A percentile compares a stretch with the other conserved stretches of the same genome.
phyloP scores from a whole-genome alignment of 805 yeast genomes.

The Metschnikowia gelsemii region DNA sequence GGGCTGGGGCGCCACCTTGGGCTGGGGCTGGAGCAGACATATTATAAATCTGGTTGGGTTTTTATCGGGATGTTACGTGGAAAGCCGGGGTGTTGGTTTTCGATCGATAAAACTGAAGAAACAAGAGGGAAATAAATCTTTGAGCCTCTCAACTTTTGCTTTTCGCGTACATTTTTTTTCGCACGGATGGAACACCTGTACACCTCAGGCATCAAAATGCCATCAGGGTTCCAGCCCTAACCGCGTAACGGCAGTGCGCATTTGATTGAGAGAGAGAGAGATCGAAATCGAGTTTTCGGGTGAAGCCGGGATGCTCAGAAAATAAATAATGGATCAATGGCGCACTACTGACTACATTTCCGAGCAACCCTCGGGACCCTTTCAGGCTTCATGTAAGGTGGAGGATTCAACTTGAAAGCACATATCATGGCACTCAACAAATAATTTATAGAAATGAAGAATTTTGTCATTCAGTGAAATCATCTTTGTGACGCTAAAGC shows the following conservation, averaged over 20 bases:
- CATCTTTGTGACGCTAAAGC: too few species aligned
- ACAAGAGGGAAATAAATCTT: slow-evolving; percentile 12
- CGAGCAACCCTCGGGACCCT: too few species aligned
- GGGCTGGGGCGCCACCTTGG: slow-evolving; percentile 16
- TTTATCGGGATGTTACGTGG: slow-evolving; percentile 68
- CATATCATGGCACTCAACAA: too few species aligned
- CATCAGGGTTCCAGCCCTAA: slow-evolving; percentile 1
- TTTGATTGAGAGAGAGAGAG: too few species aligned
- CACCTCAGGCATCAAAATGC: neutral
- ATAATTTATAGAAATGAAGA: too few species aligned
- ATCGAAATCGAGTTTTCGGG: neutral
- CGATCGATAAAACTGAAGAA: slow-evolving; percentile 48
- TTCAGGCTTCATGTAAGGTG: neutral
- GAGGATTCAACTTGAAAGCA: too few species aligned
- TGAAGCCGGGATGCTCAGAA: neutral
- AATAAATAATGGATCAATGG: too few species aligned
- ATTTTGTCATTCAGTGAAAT: too few species aligned
- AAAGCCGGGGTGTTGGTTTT: slow-evolving; percentile 71
- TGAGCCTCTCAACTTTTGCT: slow-evolving; percentile 2
- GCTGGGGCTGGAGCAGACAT: slow-evolving; percentile 45
- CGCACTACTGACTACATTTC: too few species aligned
- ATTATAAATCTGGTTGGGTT: slow-evolving; percentile 7
- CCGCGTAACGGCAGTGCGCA: too few species aligned
- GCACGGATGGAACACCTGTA: neutral
- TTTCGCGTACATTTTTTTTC: slow-evolving; percentile 6